A percentile compares a stretch with the other conserved stretches of the same genome.
Conservation (phyloP, 805 yeast species). For the Blastobotrys attinorum region DNA sequence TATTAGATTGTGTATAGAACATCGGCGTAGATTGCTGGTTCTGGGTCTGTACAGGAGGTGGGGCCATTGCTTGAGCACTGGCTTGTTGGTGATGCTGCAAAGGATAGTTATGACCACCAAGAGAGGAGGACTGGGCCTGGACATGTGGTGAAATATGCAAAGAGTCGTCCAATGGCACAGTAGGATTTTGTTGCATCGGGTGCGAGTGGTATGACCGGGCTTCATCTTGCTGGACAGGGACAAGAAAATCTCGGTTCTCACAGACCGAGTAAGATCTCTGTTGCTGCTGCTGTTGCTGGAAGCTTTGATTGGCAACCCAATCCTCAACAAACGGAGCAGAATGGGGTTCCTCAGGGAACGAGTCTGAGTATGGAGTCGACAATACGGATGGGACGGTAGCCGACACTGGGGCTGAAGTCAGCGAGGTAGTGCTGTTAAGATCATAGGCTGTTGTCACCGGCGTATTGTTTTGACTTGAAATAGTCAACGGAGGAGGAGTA, state of each 20-base stretch:
- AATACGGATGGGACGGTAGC: no score
- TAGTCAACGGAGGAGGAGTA: neutral
- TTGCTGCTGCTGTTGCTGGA: no score
- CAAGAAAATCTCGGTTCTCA: neutral
- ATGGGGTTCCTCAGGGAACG: neutral
- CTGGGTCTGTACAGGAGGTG: constrained; percentile 1
- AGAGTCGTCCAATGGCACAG: neutral
- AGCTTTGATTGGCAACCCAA: neutral
- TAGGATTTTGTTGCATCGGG: neutral
- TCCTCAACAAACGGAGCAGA: neutral
- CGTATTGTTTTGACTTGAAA: constrained; percentile 4
- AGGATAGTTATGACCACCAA: neutral
- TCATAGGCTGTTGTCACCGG: no score
- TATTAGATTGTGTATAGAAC: neutral
- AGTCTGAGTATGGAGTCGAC: neutral
- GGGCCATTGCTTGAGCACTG: constrained; percentile 4
- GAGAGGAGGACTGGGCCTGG: neutral
- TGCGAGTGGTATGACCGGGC: neutral
- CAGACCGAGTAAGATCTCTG: neutral
- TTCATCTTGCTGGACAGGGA: no score
- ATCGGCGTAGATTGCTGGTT: constrained; percentile 1
- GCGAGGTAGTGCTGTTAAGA: no score
- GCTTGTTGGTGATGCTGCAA: neutral
- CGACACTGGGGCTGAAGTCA: neutral
- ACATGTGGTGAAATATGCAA: neutral